Base-by-base conservation (phyloP, 495 filamentous ascomycete genomes). In the Podospora anserina region DNA sequence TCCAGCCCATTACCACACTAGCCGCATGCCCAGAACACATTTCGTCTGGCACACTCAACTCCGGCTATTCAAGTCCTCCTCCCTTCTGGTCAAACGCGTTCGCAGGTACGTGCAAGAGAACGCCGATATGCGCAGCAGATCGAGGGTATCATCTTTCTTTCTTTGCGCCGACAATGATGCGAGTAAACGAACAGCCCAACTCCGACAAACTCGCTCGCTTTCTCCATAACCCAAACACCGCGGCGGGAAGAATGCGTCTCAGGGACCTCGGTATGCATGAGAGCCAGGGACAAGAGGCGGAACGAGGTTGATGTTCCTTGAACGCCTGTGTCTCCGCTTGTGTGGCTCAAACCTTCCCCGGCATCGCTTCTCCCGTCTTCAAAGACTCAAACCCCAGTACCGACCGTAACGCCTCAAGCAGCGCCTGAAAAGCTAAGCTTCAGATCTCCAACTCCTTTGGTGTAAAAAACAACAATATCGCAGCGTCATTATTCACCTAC, bases 401-500 rank as follows among this genome's bases (percentile, higher is more conserved):
- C 15, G 39, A 39, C 39, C 39, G 1, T 58, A 58, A 58, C 55
- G 55, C 55, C 55, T 58, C 55, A 58, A 58, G 55, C 55, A 19
- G 39, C 13, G 39, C 39, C 6, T 49, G 39, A 49, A 49, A 49
- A 49, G 7, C 39, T 16, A 49, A 11, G 39, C 39, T 49, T 49
- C 39, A 49, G 13, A 49, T 49, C 9, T 49, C 39, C 2, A 11
- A 49, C 39, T 49, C 13, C 13, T 49, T 13, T 11, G 39, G 39
- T 11, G 39, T 16, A 49, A 49, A 49, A 49, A 49, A 13, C 39
- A 18, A 11, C 39, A 49, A 49, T 23, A 23, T 49, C 39, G 39
- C 23, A 58, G 23, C n/a, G 19, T 58, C 55, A 2, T 19, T 49
- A 6, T 44, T 59, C 39, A 34, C 5, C 54, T 57, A 63, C 15